These are phyloP conservation scores for Fusarium bactridioides DNA, from an alignment of 2,329 filamentous ascomycete genomes.

Conservation along the genomic window DNA sequence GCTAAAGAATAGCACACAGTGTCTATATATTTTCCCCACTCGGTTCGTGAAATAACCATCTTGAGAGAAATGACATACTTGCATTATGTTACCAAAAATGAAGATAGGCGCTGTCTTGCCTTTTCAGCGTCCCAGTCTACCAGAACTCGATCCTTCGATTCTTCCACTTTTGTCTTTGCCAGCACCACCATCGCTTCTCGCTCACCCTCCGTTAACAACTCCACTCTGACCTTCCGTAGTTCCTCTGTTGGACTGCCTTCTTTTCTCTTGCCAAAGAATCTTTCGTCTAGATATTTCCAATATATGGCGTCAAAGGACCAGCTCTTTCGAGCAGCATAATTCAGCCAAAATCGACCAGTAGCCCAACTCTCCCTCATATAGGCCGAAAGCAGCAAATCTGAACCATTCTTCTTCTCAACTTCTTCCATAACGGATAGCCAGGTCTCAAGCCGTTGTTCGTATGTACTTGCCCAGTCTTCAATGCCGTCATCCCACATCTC, in stretches of 20 bases:
- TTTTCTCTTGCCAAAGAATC: background rate
- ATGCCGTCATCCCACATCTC: conserved; percentile 47
- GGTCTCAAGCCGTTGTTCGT: conserved; percentile 43
- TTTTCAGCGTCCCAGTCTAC: background rate
- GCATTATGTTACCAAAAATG: background rate
- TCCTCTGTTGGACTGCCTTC: accelerated
- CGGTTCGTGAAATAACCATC: too few species aligned
- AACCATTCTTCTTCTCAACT: background rate
- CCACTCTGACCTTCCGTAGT: background rate
- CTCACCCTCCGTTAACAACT: accelerated
- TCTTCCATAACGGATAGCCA: conserved; percentile 46
- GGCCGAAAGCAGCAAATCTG: conserved; percentile 33
- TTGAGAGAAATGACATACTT: too few species aligned
- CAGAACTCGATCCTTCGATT: background rate
- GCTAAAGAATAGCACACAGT: too few species aligned
- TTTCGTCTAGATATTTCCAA: background rate
- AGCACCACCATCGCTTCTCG: background rate
- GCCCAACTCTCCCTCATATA: conserved; percentile 41
- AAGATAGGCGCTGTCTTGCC: background rate
- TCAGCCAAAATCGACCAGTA: background rate
- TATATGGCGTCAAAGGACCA: background rate
- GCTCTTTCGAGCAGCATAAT: background rate
- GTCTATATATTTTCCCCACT: too few species aligned
- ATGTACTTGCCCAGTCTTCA: conserved; percentile 41
- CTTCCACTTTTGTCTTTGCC: background rate